Percentiles rank a stretch among this genome's conserved stretches.
Conservation (phyloP, 805 yeast species). For the Saccharomycopsis guyanensis region DNA sequence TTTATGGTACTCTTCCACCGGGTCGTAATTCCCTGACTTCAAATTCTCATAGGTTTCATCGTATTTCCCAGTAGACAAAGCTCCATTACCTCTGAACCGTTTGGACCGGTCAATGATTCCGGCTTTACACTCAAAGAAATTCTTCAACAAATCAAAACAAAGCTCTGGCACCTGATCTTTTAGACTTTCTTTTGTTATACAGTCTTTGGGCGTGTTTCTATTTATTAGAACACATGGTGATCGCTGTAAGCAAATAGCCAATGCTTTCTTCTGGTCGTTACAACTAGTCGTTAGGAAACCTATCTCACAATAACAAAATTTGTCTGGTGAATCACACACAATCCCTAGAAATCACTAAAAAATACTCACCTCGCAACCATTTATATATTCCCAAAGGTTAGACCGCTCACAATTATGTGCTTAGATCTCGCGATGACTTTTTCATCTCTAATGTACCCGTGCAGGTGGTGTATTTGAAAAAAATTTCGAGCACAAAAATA, state of each 20-base stretch:
- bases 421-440: too few relatives aligned
- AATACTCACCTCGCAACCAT: background rate
- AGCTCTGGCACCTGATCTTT: slow-evolving; percentile 75
- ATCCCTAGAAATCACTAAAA: background rate
- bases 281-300: slow-evolving; percentile 44
- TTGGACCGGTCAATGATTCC: slow-evolving; percentile 90
- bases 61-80: slow-evolving; percentile 85
- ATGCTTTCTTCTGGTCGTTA: slow-evolving; percentile 88
- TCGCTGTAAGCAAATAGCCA: slow-evolving; percentile 90
- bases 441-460: background rate
- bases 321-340: background rate
- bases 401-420: too few relatives aligned
- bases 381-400: too few relatives aligned
- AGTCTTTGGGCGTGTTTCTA: slow-evolving; percentile 82
- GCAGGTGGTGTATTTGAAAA: background rate
- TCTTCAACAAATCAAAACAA: slow-evolving; percentile 75
- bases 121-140: slow-evolving; percentile 83
- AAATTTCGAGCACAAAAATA: too few relatives aligned
- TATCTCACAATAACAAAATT: background rate
- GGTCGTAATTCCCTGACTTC: slow-evolving; percentile 73
- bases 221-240: slow-evolving; percentile 94
- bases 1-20: slow-evolving; percentile 72
- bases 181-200: slow-evolving; percentile 74
- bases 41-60: slow-evolving; percentile 80
- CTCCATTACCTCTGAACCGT: slow-evolving; percentile 89